phyloP scores from a whole-genome alignment of 129 eudicot genomes.

The Flaveria robusta region DNA sequence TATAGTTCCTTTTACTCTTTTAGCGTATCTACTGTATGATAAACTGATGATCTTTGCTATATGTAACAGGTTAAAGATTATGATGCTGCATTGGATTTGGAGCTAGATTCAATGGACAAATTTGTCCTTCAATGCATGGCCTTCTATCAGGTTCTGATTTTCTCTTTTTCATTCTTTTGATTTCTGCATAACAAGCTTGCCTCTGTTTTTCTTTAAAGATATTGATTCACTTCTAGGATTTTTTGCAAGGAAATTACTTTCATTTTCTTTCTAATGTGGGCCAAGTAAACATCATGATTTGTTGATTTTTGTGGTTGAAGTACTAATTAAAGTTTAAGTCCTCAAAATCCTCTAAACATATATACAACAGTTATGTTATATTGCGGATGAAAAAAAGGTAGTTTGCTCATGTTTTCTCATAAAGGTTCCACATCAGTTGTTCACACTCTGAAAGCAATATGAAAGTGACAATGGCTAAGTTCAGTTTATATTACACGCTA shows the following conservation, averaged over 20 bases:
- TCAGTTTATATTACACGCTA: not conserved
- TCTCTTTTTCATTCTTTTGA: not conserved
- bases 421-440: not conserved
- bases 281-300: not conserved
- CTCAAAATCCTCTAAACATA: not conserved
- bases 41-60: conserved; percentile 1
- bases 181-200: not conserved
- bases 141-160: conserved; percentile 77
- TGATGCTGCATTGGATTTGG: conserved; percentile 97
- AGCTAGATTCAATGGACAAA: conserved; percentile 93
- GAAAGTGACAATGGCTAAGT: conserved; percentile 2
- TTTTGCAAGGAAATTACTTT: not conserved
- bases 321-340: not conserved
- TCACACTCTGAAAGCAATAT: conserved; percentile 10
- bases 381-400: conserved; percentile 17
- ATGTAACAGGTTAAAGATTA: conserved; percentile 81
- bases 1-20: not conserved
- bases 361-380: conserved; percentile 7
- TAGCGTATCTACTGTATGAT: conserved; percentile 8
- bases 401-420: not conserved
- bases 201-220: not conserved
- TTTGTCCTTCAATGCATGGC: conserved; percentile 95
- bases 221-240: not conserved
- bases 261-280: not conserved
- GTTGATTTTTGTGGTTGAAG: not conserved